phyloP scores from a whole-genome alignment of 345 rosid species.

The Moricandia moricandioides region DNA sequence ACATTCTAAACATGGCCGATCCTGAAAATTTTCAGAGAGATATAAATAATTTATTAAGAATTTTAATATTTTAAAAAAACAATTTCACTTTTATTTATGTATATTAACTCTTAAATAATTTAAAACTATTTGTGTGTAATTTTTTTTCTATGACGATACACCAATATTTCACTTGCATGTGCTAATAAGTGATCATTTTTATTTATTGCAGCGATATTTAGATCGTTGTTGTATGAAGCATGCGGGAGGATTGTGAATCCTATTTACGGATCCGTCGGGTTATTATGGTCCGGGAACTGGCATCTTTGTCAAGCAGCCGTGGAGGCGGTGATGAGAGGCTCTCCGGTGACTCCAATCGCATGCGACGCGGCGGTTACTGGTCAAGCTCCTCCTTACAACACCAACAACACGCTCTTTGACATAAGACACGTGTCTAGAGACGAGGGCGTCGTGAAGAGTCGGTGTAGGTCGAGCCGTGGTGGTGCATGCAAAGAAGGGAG shows the following conservation, averaged over 20 bases:
- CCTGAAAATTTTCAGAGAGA: background rate
- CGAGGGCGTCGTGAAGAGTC: constrained; percentile 41
- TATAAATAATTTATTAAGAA: background rate
- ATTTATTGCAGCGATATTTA: constrained; percentile 61
- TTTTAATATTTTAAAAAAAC: background rate
- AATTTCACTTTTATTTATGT: background rate
- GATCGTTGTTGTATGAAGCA: constrained; percentile 95
- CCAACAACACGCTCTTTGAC: constrained; percentile 50
- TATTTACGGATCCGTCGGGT: constrained; percentile 89
- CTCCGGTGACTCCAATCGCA: constrained; percentile 70
- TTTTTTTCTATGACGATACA: no score
- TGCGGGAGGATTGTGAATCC: constrained; percentile 98
- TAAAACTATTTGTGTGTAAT: background rate
- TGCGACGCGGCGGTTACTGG: constrained; percentile 65
- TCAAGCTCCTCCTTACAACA: constrained; percentile 70
- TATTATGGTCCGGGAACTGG: constrained; percentile 94
- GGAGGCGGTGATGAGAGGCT: constrained; percentile 82
- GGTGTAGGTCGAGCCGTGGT: constrained; percentile 40
- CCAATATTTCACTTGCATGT: background rate
- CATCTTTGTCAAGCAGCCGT: constrained; percentile 95
- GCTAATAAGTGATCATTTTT: background rate
- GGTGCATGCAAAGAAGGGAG: constrained; percentile 31
- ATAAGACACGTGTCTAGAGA: constrained; percentile 80
- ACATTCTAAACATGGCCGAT: background rate
- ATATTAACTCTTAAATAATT: background rate